Base-by-base conservation (phyloP, 768 basidiomycete species). In the Epithele typhae region DNA sequence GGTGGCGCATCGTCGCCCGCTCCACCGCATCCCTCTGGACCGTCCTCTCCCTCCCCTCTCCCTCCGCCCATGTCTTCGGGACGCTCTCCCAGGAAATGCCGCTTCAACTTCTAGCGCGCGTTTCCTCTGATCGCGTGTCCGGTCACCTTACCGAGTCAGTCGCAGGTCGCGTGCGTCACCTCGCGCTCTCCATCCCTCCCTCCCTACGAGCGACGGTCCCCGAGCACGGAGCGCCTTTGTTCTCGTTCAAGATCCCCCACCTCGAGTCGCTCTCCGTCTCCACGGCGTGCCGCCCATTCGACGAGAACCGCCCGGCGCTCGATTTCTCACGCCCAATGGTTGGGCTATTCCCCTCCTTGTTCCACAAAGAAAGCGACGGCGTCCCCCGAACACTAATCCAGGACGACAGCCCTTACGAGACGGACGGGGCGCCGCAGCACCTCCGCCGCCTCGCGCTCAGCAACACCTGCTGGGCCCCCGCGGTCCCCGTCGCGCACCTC, bases 241-340 rank as follows among this genome's bases (percentile, higher is more conserved):
- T 44, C 8, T 33, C 47, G 11, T 46, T 46, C 18, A 33, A 25
- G 10, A 19, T 30, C 5, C 37, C 32, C 1, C 23, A 48, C 27
- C 33, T 52, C 15, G 51, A 48, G 24, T 39, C 25, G 22, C 37
- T 52, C n/a, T 34, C 37, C 15, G 33, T 52, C 33, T 40, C 37
- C 2, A 52, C 51, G 11, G 37, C 33, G 14, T 43, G 37, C 15
- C 23, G 25, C 7, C 19, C 46, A 9, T 52, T 47, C 34, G 51
- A 52, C 19, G 51, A 52, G 5, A 43, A 46, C n/a, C 51, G 51
- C 5, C 51, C 51, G 9, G 44, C 38, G 42, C 36, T 52, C 25
- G 46, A 52, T 24, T 22, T 52, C 10, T n/a, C n/a, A n/a, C n/a
- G n/a, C n/a, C n/a, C n/a, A n/a, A n/a, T n/a, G n/a, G n/a, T n/a